Evolutionary conservation across 2,329 filamentous ascomycete species (phyloP), one percentile per base, ranked within the genome.

Genomic region (Ceratocystis variospora): DNA sequence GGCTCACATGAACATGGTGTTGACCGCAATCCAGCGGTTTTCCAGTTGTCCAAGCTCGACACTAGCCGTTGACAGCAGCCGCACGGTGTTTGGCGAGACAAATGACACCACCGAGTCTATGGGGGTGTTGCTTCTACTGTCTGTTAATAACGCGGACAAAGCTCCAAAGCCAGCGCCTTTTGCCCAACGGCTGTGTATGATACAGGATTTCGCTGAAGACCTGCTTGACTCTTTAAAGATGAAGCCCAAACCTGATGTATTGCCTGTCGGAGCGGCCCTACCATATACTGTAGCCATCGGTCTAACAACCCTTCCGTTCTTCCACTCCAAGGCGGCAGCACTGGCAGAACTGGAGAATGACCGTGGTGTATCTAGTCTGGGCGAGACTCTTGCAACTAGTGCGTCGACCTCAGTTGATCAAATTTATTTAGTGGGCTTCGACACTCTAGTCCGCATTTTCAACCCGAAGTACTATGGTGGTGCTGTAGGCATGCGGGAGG

Each of bases 381-480:
- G 15, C 37, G 46, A 31, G 17, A n/a, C 55, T n/a, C 6, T n/a
- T n/a, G 17, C 17, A 41, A 8, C 19, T 31, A 19, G 22, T 22
- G 5, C 25, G n/a, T 28, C 22, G 8, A 15, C 17, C 7, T 61
- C 72, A 8, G 72, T 73, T 6, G 76, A 80, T 64, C 87, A 90
- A 71, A 76, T 88, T 3, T 89, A 89, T 71, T 80, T 92, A 1
- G 82, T 84, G 1, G 89, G 89, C 33, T 93, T 85, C 72, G 89
- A 93, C 71, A 93, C 89, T 0, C 76, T 92, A 5, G 83, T 87
- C 17, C 82, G 89, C 22, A 83, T 93, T 64, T 83, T 89, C 65
- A 79, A 88, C 62, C 81, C 87, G 0, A 89, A 87, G 73, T 93
- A 93, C 75, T 90, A 90, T 72, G 73, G 65, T 25, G 67, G 53